These are phyloP conservation scores for Cercospora sp. DNA, from an alignment of 2,329 filamentous ascomycete genomes.

Conservation along the genomic window DNA sequence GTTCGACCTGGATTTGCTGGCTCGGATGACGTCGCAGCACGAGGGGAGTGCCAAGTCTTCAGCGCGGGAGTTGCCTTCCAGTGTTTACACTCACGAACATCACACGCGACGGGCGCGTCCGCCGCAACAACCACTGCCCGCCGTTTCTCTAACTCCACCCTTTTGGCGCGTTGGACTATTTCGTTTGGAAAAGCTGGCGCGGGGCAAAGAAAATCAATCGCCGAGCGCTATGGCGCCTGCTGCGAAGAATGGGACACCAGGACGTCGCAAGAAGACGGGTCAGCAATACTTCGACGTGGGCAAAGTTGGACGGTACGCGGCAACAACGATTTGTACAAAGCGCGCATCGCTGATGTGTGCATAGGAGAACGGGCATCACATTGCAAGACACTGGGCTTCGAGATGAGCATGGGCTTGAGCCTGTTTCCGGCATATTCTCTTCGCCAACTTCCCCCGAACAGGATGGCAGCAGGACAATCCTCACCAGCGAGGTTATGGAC, in stretches of 20 bases:
- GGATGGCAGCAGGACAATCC: slow-evolving; percentile 23
- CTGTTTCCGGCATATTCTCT: slow-evolving; percentile 83
- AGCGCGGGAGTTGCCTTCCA: no score
- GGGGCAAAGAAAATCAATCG: slow-evolving; percentile 34
- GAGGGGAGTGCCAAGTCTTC: no score
- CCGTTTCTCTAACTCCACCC: slow-evolving; percentile 6
- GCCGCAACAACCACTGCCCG: neutral
- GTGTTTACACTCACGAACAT: neutral
- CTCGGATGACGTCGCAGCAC: neutral
- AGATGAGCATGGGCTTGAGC: slow-evolving; percentile 91
- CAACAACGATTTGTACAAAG: neutral
- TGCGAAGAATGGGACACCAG: slow-evolving; percentile 31
- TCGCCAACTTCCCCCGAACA: slow-evolving; percentile 63
- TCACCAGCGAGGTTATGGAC: slow-evolving; percentile 50
- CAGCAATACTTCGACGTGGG: slow-evolving; percentile 41
- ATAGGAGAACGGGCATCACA: slow-evolving; percentile 84
- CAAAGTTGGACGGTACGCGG: slow-evolving; percentile 37
- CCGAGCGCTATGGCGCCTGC: slow-evolving; percentile 34
- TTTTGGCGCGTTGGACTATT: slow-evolving; percentile 11
- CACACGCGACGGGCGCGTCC: neutral
- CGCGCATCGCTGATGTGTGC: slow-evolving; percentile 22
- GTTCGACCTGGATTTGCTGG: neutral
- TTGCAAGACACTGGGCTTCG: slow-evolving; percentile 75
- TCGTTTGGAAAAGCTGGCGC: slow-evolving; percentile 27
- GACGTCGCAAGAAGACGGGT: slow-evolving; percentile 33